phyloP scores from a whole-genome alignment of 2,329 filamentous ascomycete genomes.

The Penicillium sp. region DNA sequence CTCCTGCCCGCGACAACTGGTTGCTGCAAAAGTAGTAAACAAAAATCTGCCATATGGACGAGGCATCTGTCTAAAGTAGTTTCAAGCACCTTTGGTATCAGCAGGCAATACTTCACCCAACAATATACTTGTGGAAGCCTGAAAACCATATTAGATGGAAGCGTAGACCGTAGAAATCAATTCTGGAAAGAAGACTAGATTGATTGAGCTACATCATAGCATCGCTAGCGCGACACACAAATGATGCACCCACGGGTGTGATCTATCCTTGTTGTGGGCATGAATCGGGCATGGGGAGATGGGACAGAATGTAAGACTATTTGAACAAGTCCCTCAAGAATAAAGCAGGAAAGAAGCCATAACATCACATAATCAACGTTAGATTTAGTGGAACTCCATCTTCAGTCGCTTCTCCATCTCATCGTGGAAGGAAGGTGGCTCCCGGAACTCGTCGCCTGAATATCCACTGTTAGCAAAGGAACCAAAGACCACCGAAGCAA shows the following conservation, averaged over 20 bases:
- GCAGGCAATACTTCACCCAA: background rate
- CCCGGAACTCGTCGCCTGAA: conserved; percentile 66
- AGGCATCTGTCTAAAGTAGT: no score
- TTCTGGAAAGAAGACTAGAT: conserved; percentile 7
- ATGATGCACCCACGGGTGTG: background rate
- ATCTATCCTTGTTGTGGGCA: conserved; percentile 20
- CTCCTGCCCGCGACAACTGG: no score
- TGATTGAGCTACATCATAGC: conserved; percentile 1
- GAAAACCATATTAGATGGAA: background rate
- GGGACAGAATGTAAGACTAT: conserved; percentile 10
- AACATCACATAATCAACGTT: conserved; percentile 13
- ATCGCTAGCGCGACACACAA: background rate
- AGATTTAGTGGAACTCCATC: conserved; percentile 57
- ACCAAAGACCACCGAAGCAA: conserved; percentile 9
- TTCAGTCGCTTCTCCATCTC: conserved; percentile 93
- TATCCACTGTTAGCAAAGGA: conserved; percentile 3
- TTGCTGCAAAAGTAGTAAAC: no score
- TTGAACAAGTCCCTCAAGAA: conserved; percentile 14
- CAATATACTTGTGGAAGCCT: background rate
- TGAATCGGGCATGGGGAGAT: background rate
- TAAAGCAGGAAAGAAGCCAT: conserved; percentile 4
- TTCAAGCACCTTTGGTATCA: no score
- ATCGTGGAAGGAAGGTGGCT: conserved; percentile 73
- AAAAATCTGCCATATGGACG: no score
- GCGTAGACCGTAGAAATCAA: background rate